Evolutionary conservation across 805 yeast genomes (phyloP), one percentile per base, ranked within the genome.

Genomic region (Nadsonia fulvescens): DNA sequence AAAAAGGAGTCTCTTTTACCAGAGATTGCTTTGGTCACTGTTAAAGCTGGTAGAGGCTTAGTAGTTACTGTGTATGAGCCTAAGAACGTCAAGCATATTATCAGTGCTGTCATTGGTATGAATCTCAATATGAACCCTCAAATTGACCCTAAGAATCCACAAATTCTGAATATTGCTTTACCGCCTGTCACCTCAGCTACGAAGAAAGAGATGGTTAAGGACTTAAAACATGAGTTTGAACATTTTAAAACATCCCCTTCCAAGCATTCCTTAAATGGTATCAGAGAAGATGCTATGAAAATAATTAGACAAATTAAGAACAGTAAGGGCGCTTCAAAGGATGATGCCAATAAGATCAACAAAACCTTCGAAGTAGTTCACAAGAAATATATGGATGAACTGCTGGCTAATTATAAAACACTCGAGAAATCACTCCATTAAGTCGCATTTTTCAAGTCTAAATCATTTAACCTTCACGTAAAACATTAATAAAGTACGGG

Each of bases 21-120:
- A 15, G 23, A 30, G n/a, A 7, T 79, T 15, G 93, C 93, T 1
- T 72, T 71, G 33, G 72, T 86, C 3, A 53, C 74, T 1, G 37
- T 67, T 27, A 73, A 73, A 37, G 89, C 86, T 5, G 56, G 61
- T 14, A 62, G 77, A 38, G 59, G 67, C 37, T 56, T 79, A 27
- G 50, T 65, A 16, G 66, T 86, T n/a, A 81, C 93, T 0, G 83
- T 82, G 2, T 86, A 74, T 47, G 94, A 86, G 42, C 92, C 93
- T 5, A 61, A 59, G 27, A 63, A 77, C 37, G 61, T 68, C 20
- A 74, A 78, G 38, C 60, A 64, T 33, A 64, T 86, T 15, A 61
- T 75, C 15, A 70, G 81, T 27, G 61, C 83, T 0, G 69, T 86
- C 11, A 47, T 79, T 32, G 73, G 65, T 1, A 58, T 83, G 0